Percentiles rank a stretch among this genome's conserved stretches.
These are phyloP conservation scores for Dendrostoma leiphaemia DNA, from an alignment of 2,329 filamentous ascomycete species.

Conservation along the genomic window DNA sequence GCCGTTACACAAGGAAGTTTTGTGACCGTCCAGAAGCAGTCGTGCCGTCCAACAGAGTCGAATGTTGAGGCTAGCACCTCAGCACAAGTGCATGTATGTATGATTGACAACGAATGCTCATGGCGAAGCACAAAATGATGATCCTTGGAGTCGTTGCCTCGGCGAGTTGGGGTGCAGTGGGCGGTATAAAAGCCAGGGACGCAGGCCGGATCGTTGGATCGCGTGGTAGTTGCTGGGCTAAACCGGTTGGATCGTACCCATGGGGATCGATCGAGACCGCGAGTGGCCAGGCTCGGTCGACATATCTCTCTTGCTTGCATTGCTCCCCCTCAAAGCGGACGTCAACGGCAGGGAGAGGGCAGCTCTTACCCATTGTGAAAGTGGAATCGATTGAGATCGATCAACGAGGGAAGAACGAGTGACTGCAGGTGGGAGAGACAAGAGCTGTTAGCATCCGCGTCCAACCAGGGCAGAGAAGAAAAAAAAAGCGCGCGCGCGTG, in stretches of 20 bases:
- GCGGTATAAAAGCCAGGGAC: neutral
- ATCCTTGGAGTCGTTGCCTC: neutral
- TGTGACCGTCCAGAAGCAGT: slow-evolving; percentile 31
- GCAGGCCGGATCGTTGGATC: neutral
- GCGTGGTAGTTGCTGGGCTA: neutral
- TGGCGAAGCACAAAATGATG: neutral
- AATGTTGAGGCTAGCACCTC: neutral
- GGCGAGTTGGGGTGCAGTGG: neutral
- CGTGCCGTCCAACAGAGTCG: neutral
- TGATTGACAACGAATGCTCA: neutral
- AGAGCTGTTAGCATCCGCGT: slow-evolving; percentile 13
- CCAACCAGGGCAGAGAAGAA: neutral
- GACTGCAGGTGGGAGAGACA: slow-evolving; percentile 8
- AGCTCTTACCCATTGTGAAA: slow-evolving; percentile 20
- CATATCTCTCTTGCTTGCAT: slow-evolving; percentile 15
- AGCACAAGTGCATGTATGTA: neutral
- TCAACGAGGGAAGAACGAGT: slow-evolving; percentile 19
- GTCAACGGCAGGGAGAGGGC: neutral
- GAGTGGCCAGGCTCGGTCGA: neutral
- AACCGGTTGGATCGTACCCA: neutral
- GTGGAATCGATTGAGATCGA: slow-evolving; percentile 12
- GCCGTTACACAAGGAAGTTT: slow-evolving; percentile 40
- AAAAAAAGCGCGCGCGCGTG: neutral
- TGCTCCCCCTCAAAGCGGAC: slow-evolving; percentile 4
- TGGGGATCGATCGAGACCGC: neutral